Percentiles rank a stretch among this genome's conserved stretches.
Conservation (phyloP, 1,284 basidiomycete species). For the Ganoderma boninense region DNA sequence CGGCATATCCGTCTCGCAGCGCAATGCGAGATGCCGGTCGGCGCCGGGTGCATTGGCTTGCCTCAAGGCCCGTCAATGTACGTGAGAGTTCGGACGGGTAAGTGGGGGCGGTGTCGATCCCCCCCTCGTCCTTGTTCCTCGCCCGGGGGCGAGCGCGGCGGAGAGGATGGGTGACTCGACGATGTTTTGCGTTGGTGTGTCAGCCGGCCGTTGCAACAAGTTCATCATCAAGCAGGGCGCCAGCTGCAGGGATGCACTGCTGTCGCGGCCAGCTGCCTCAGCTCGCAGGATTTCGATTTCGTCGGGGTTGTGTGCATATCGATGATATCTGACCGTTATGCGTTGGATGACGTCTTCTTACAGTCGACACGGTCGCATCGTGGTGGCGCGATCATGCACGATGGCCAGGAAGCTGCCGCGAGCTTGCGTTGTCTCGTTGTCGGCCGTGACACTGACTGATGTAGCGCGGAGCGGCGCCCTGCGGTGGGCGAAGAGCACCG, state of each 20-base stretch:
- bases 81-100: constrained; percentile 6
- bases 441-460: no score
- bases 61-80: constrained; percentile 10
- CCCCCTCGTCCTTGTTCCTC: no score
- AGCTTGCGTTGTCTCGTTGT: background rate
- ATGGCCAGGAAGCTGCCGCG: background rate
- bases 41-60: background rate
- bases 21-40: constrained; percentile 12
- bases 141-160: constrained; percentile 20
- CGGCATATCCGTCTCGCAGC: background rate
- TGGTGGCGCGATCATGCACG: background rate
- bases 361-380: background rate
- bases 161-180: constrained; percentile 19
- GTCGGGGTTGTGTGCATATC: background rate
- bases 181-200: constrained; percentile 12
- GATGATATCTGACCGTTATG: background rate
- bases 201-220: constrained; percentile 13
- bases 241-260: background rate
- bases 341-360: background rate
- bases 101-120: constrained; percentile 3
- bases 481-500: constrained; percentile 16
- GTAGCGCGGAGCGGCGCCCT: constrained; percentile 20
- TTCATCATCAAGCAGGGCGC: constrained; percentile 9
- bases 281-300: background rate
- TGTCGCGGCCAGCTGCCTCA: background rate